phyloP scores from a whole-genome alignment of 1,284 basidiomycete species.

The Ceratorhiza oryzae-sativae region DNA sequence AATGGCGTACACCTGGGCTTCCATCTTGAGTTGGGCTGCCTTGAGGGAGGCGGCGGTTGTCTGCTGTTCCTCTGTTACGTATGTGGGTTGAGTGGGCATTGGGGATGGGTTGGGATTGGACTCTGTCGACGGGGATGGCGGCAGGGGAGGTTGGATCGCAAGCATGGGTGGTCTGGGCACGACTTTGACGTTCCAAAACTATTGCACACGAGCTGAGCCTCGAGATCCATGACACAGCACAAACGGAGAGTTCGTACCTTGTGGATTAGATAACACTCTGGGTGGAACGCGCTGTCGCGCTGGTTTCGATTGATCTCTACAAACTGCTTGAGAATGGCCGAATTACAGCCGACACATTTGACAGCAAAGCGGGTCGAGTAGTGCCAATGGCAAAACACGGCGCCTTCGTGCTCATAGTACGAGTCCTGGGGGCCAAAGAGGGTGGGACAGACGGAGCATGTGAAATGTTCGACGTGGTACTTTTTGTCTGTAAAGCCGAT shows the following conservation, averaged over 20 bases:
- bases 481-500: conserved; percentile 78
- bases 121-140: conserved; percentile 41
- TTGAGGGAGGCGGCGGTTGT: conserved; percentile 87
- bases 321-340: conserved; percentile 99
- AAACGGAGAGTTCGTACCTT: conserved; percentile 65
- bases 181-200: conserved; percentile 99
- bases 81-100: conserved; percentile 57
- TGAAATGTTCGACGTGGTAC: conserved; percentile 99
- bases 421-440: conserved; percentile 98
- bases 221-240: conserved; percentile 21
- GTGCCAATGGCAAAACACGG: conserved; percentile 97
- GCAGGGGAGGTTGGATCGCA: conserved; percentile 59
- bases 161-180: conserved; percentile 67
- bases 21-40: conserved; percentile 93
- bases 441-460: conserved; percentile 94
- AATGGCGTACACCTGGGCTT: conserved; percentile 97
- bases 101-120: conserved; percentile 25
- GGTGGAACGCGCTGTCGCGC: conserved; percentile 99
- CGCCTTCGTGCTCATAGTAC: conserved; percentile 97
- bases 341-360: conserved; percentile 97
- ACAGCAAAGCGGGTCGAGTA: conserved; percentile 98
- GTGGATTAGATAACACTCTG: conserved; percentile 99
- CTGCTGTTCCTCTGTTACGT: conserved; percentile 75
- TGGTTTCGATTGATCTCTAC: conserved; percentile 99
- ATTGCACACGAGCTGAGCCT: conserved; percentile 43